phyloP scores from a whole-genome alignment of 495 filamentous ascomycete genomes.

The Tuber melanosporum region DNA sequence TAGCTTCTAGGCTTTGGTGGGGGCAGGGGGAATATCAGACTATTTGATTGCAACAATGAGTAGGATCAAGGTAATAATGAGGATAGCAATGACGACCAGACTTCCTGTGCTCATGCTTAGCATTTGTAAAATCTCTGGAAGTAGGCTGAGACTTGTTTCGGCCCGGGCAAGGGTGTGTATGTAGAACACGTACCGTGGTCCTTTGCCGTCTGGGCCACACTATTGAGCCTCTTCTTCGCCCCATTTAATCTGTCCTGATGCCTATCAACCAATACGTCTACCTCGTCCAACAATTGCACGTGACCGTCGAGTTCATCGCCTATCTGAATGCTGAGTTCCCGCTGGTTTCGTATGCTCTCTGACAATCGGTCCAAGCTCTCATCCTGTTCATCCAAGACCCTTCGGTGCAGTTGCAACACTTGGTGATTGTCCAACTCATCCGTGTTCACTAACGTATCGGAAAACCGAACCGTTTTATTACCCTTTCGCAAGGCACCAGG shows the following conservation, averaged over 20 bases:
- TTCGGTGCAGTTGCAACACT: slow-evolving; percentile 75
- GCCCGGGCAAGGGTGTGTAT: neutral
- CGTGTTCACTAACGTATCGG: slow-evolving; percentile 55
- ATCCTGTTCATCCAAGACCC: slow-evolving; percentile 77
- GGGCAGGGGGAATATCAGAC: slow-evolving; percentile 8
- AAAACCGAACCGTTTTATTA: slow-evolving; percentile 87
- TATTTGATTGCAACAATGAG: slow-evolving; percentile 74
- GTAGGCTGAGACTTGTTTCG: neutral
- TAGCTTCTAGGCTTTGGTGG: neutral
- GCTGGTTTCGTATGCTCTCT: slow-evolving; percentile 78
- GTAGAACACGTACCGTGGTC: slow-evolving; percentile 68
- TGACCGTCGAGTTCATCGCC: slow-evolving; percentile 92
- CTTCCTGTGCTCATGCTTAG: slow-evolving; percentile 28
- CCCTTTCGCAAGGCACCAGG: slow-evolving; percentile 33
- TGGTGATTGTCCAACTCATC: slow-evolving; percentile 70
- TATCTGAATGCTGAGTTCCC: slow-evolving; percentile 90
- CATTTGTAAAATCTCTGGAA: neutral
- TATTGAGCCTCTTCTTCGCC: slow-evolving; percentile 62
- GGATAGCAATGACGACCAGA: slow-evolving; percentile 55
- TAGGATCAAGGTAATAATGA: slow-evolving; percentile 71
- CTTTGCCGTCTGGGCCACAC: slow-evolving; percentile 62
- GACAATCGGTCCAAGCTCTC: slow-evolving; percentile 84
- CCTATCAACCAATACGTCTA: slow-evolving; percentile 73
- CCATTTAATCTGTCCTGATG: slow-evolving; percentile 68
- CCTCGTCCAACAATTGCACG: slow-evolving; percentile 77